These are phyloP conservation scores for Anthoceros angustus DNA, from an alignment of 225 moss, liverwort and hornwort genomes.

Conservation along the genomic window DNA sequence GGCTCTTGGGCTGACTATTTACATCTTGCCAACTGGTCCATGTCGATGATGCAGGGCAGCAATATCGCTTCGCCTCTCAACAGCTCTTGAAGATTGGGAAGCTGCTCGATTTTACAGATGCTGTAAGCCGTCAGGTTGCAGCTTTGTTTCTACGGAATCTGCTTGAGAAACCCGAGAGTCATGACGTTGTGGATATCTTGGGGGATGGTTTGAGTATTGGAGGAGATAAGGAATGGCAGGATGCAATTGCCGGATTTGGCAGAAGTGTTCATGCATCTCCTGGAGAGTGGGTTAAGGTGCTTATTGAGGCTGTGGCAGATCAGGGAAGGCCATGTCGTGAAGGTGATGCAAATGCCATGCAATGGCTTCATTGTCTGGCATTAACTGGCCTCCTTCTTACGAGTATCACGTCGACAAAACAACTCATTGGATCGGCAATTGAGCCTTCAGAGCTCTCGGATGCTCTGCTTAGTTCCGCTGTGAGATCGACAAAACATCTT, in stretches of 20 bases:
- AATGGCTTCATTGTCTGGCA: slow-evolving; percentile 89
- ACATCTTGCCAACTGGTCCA: too few species aligned
- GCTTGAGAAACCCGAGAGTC: slow-evolving; percentile 33
- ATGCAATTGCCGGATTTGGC: slow-evolving; percentile 61
- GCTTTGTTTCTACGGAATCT: slow-evolving; percentile 57
- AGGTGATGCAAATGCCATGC: slow-evolving; percentile 72
- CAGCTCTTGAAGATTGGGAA: slow-evolving; percentile 64
- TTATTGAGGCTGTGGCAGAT: slow-evolving; percentile 51
- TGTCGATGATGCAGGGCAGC: slow-evolving; percentile 30
- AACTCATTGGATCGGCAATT: slow-evolving; percentile 46
- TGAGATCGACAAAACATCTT: slow-evolving; percentile 17
- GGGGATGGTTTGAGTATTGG: slow-evolving; percentile 86
- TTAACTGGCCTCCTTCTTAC: slow-evolving; percentile 68
- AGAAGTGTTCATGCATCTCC: slow-evolving; percentile 64
- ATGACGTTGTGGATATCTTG: slow-evolving; percentile 25
- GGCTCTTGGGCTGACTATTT: too few species aligned
- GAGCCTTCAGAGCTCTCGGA: slow-evolving; percentile 74
- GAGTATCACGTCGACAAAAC: slow-evolving; percentile 42
- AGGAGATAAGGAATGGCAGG: slow-evolving; percentile 90
- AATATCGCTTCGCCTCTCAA: slow-evolving; percentile 60
- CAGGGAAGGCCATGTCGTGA: slow-evolving; percentile 84
- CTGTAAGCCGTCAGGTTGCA: slow-evolving; percentile 61
- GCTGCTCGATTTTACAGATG: slow-evolving; percentile 74
- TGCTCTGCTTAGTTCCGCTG: slow-evolving; percentile 70
- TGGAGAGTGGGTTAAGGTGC: slow-evolving; percentile 66